Evolutionary conservation across 176 grass and related monocot species (phyloP), one percentile per base, ranked within the genome.

Genomic region (Pharus latifolius): DNA sequence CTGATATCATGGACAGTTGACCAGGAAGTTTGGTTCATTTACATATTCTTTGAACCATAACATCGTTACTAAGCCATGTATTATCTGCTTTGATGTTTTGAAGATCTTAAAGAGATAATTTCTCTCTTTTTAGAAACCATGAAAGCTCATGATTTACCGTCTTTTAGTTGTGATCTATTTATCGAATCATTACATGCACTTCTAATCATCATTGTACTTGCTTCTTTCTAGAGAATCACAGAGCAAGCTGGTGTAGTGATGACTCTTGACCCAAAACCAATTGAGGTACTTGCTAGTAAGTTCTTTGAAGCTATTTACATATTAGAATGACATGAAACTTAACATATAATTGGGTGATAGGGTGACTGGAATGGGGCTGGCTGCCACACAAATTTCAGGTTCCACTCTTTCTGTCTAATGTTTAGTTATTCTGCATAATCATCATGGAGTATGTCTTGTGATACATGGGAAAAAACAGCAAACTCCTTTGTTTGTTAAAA

Each of bases 361-460:
- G 96, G 96, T 82, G 96, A 99, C 79, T 99, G 96, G 96, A 99
- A 99, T 6, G 96, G 96, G 73, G 96, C 96, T 68, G 96, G 96
- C 19, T 99, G 96, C 65, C 96, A 99, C 79, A 95, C 96, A 75
- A 99, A 99, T 56, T 99, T 82, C 82, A 99, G 96, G 96, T 99
- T 73, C 3, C 40, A 63, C 4, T 19, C 2, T 66, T 18, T 40
- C 18, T 28, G 67, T 29, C 30, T 47, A 23, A 63, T 47, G 18
- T 52, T 70, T 35, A 33, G 44, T 52, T 72, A 43, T 53, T 7
- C 1, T 42, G 20, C 6, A 3, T 32, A 49, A 17, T 41, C 17
- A 56, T 23, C 14, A 42, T 3, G 2, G 19, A n/a, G 10, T 57
- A 65, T 51, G 11, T 64, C 17, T 31, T 77, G 0, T 24, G 9